Evolutionary conservation across 176 grass and related monocot genomes (phyloP), one percentile per base, ranked within the genome.

Genomic region (Neostapfia colusana): DNA sequence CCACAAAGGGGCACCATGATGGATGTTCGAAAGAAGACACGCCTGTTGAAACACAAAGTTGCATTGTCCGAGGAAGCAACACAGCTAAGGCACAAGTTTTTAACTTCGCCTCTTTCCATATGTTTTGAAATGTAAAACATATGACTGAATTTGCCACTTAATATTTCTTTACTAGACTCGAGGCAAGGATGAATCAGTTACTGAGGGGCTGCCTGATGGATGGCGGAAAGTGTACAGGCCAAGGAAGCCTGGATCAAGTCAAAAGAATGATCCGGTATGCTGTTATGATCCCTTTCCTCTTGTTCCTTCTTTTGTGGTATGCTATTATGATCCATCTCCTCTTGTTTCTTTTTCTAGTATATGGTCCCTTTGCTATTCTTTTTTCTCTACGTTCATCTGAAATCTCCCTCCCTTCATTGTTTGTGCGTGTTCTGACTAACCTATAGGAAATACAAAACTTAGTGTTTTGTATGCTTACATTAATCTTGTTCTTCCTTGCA

Each of bases 151-250:
- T 23, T 77, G 18, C 31, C 38, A 57, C 11, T 69, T 37, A 35
- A 69, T 54, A 60, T 79, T 66, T 64, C 17, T 54, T 61, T 69
- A 31, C 51, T 88, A 88, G 86, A 64, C 51, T 73, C 43, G 51
- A 46, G 79, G 58, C 38, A 75, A 85, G 24, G 59, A 79, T 57
- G 38, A 42, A 20, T 20, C 62, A 50, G 42, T 6, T 51, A 31
- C 37, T 71, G 18, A 60, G 17, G 78, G 56, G 56, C 80, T 91
- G 57, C 89, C 89, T 65, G 66, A 71, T 65, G 89, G 85, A 63
- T 91, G 89, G 85, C 23, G 10, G 23, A 91, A 51, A 82, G 89
- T 85, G 70, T 39, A 54, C 26, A 85, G 85, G 53, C 75, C 67
- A 48, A 91, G 89, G 49, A 88, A 88, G 48, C 23, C 1, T 54